Base-by-base conservation (phyloP, 1,284 basidiomycete species). In the Athelia psychrophila region DNA sequence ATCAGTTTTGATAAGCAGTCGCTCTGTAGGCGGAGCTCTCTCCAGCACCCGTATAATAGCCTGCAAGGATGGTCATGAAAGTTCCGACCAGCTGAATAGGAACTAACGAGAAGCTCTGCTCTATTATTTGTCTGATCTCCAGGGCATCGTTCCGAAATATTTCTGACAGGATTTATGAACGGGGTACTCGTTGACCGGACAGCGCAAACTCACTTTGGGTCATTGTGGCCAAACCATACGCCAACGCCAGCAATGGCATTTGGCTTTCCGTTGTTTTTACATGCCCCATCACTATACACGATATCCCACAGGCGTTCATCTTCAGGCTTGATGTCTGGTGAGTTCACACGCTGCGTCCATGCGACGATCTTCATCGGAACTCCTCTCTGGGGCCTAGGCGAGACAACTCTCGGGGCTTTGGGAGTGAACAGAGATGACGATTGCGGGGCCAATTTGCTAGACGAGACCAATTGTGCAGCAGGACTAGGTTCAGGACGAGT, bases 91-190 rank as follows among this genome's bases (percentile, higher is more conserved):
- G 35, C 22, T 18, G 20, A 18, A 44, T 47, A 22, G 23, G 25
- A 12, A 73, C 83, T 57, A 54, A 88, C 91, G 57, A 91, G 84
- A 24, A 95, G 75, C 65, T 95, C 93, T 2, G 91, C 93, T 13
- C 91, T 77, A 56, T 95, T 95, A 64, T 95, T 95, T 0, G 92
- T 95, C 64, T 95, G 93, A 44, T 70, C 72, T 2, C 93, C 93
- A 2, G 90, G 88, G 58, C 91, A 88, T 19, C 92, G 75, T 59
- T 91, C 87, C 1, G 84, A 77, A 2, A 93, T 65, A 61, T 92
- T 93, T 48, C 91, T 91, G 51, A 24, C 18, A 44, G 44, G 16
- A 42, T 47, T 27, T 44, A 52, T 51, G 22, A n/a, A n/a, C n/a
- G n/a, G n/a, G 44, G 33, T 40, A 23, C 5, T 48, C 44, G 18